phyloP scores from a whole-genome alignment of 306 rosid genomes.

The Malus domestica region ASM211411v1 NC_041795.1:31717501-31718000 shows the following conservation, averaged over 20 bases:
- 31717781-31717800: conserved; percentile 66
- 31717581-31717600: too few species aligned
- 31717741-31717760: conserved; percentile 94
- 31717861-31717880: conserved; percentile 92
- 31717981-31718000: too few species aligned
- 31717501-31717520: too few species aligned
- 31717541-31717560: too few species aligned
- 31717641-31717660: too few species aligned
- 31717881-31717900: conserved; percentile 86
- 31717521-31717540: too few species aligned
- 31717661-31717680: too few species aligned
- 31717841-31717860: conserved; percentile 91
- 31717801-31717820: conserved; percentile 71
- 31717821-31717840: conserved; percentile 72
- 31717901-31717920: conserved; percentile 97
- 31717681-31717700: conserved; percentile 53
- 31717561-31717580: too few species aligned
- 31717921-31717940: conserved; percentile 80
- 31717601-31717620: too few species aligned
- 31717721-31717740: conserved; percentile 91
- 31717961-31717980: too few species aligned
- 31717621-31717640: too few species aligned
- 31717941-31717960: conserved; percentile 82
- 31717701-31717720: conserved; percentile 99
- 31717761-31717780: conserved; percentile 87